Base-by-base conservation (phyloP, 495 filamentous ascomycete genomes). In the Aspergillus saccharolyticus region DNA sequence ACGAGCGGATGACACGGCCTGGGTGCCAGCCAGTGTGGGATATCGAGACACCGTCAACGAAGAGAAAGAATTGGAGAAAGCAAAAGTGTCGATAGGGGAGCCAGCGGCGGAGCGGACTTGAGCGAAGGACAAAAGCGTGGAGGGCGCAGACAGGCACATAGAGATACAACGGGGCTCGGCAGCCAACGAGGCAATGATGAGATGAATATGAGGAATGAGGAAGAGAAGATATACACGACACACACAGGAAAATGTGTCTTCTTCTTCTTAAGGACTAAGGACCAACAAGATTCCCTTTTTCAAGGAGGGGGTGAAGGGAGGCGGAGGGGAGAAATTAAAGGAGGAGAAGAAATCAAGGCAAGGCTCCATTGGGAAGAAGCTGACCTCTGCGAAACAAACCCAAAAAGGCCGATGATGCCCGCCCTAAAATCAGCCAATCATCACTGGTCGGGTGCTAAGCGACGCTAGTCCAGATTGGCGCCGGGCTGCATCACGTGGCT, bases 71-170 rank as follows among this genome's bases (percentile, higher is more conserved):
- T 60, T 59, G 63, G 59, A 53, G 47, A 56, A 20, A 44, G 55
- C 44, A 58, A 54, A 53, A 9, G 57, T 46, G 61, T 59, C 57
- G 67, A 51, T 63, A 63, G 60, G 49, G 54, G 16, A 70, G 68
- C 68, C 69, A 67, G 68, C 63, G 33, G 33, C 33, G 53, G 69
- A 60, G 63, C 58, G 58, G 53, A 63, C 67, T 50, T 69, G 64
- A 68, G 65, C 68, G 60, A 67, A 68, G 49, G 67, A 72, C 44
- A 69, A 62, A 45, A 63, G 63, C 51, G 65, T 52, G 47, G 70
- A 64, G 15, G 17, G 47, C 63, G 64, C 69, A 73, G 70, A 68
- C 53, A 66, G 67, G 64, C 65, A 71, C 66, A 74, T 77, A 74
- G 70, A 74, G 68, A 69, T 73, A 44, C 64, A 44, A 48, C 44